Evolutionary conservation across 2,329 filamentous ascomycete genomes (phyloP).

Genomic region (Westerdykella aurantiaca): DNA sequence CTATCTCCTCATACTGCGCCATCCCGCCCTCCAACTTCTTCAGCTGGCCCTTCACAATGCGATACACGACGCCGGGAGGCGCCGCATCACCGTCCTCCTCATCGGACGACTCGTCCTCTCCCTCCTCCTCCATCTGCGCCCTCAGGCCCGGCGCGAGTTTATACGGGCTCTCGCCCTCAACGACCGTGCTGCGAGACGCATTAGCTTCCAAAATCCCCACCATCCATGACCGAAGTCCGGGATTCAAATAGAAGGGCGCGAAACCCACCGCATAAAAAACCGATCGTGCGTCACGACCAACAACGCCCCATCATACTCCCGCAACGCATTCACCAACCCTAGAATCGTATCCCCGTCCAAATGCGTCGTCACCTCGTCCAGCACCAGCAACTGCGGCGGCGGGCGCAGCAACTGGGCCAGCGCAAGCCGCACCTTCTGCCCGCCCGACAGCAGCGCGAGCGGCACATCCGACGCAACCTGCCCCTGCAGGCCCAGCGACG

Average conservation of each 20-base stretch:
- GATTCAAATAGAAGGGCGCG: neutral
- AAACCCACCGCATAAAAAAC: slow-evolving; percentile 60
- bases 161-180: slow-evolving; percentile 54
- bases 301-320: slow-evolving; percentile 66
- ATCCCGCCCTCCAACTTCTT: slow-evolving; percentile 35
- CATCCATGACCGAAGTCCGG: slow-evolving; percentile 40
- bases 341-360: slow-evolving; percentile 76
- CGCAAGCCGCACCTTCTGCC: slow-evolving; percentile 61
- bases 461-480: slow-evolving; percentile 68
- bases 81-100: slow-evolving; percentile 43
- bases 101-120: slow-evolving; percentile 42
- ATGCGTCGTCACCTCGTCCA: slow-evolving; percentile 77
- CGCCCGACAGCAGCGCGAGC: slow-evolving; percentile 67
- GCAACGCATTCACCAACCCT: slow-evolving; percentile 61
- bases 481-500: slow-evolving; percentile 64
- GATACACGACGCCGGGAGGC: slow-evolving; percentile 36
- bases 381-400: slow-evolving; percentile 63
- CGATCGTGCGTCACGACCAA: slow-evolving; percentile 76
- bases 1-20: slow-evolving; percentile 36
- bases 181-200: slow-evolving; percentile 53
- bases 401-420: slow-evolving; percentile 64
- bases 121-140: slow-evolving; percentile 38
- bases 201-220: neutral
- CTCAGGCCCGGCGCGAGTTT: slow-evolving; percentile 30
- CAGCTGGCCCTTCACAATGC: slow-evolving; percentile 31